Base-by-base conservation (phyloP, 495 filamentous ascomycete genomes). In the Schizothecium vesticola region DNA sequence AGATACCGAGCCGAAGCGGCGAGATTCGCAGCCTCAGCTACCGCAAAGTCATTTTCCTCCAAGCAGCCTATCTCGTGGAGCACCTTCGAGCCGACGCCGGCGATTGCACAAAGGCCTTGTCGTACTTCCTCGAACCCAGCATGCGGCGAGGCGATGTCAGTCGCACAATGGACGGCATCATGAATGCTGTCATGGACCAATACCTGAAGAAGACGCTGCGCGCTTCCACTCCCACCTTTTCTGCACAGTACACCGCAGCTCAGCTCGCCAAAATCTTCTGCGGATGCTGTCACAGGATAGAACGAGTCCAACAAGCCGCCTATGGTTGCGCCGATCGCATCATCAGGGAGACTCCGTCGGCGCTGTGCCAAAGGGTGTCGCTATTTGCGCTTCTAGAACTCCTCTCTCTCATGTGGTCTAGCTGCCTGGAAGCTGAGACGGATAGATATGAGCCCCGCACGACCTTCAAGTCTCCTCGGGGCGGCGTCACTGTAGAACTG, bases 341-440 rank as follows among this genome's bases (percentile, higher is more conserved):
- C 64, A 90, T 98, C 65, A 82, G 78, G 24, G 86, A 90, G 69
- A 90, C 94, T 55, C 95, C 95, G 3, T 97, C 95, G 5, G 89
- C 93, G 22, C 85, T 99, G 0, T 98, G 96, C 72, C 91, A 96
- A 71, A 90, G 90, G 72, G 86, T 88, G 13, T 97, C 95, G 8
- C 82, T 99, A 0, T 98, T 97, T 80, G 91, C 94, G 7, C 84
- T 99, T 33, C 82, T 98, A 8, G 95, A 98, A 75, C 86, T 99
- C 4, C 79, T 99, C 55, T 92, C 92, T 2, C 85, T 97, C 43
- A 92, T 99, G 90, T 99, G 94, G 94, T 85, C 85, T 25, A 94
- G 94, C 74, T 98, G 96, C 73, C 83, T 98, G 8, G 93, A 98
- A 75, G 89, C 89, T 12, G 96, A 99, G 75, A 92, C 93, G 16